Percentiles rank a stretch among this genome's conserved stretches.
phyloP scores from a whole-genome alignment of 768 basidiomycete genomes.

The Trametes maxima region DNA sequence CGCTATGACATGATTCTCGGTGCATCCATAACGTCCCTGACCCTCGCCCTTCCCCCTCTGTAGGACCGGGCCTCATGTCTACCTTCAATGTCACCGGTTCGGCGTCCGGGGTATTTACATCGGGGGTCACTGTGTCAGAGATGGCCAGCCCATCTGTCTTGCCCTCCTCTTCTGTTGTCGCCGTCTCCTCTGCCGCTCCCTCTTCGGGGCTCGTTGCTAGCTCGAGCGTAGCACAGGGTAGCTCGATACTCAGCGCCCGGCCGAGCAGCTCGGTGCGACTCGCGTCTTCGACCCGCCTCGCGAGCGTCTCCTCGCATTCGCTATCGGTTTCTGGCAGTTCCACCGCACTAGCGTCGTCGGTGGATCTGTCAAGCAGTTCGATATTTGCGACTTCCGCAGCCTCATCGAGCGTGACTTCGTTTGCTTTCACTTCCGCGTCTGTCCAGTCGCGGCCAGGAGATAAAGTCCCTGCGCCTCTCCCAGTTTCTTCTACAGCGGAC shows the following conservation, averaged over 20 bases:
- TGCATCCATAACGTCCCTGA: slow-evolving; percentile 11
- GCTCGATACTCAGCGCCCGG: background rate
- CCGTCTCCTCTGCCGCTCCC: background rate
- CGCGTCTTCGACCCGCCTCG: background rate
- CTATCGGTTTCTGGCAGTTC: background rate
- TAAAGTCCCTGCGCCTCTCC: background rate
- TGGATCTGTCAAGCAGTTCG: background rate
- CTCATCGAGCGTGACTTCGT: background rate
- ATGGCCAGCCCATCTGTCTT: slow-evolving; percentile 5
- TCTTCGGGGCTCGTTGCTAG: background rate
- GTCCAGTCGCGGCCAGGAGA: background rate
- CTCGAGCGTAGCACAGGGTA: slow-evolving; percentile 3
- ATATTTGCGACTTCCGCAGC: background rate
- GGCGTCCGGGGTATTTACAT: slow-evolving; percentile 15
- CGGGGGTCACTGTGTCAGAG: background rate
- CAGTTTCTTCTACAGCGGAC: background rate
- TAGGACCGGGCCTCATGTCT: slow-evolving; percentile 8
- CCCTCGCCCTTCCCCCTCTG: slow-evolving; percentile 9
- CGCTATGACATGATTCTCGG: slow-evolving; percentile 12
- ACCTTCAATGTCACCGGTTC: slow-evolving; percentile 15
- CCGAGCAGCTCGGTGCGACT: background rate
- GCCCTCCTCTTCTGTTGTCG: background rate
- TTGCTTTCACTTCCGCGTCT: background rate
- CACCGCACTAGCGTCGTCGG: background rate
- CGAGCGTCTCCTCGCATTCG: background rate